A percentile compares a stretch with the other conserved stretches of the same genome.
These are phyloP conservation scores for Bipolaris oryzae DNA, from an alignment of 2,329 filamentous ascomycete species.

Conservation along the genomic window DNA sequence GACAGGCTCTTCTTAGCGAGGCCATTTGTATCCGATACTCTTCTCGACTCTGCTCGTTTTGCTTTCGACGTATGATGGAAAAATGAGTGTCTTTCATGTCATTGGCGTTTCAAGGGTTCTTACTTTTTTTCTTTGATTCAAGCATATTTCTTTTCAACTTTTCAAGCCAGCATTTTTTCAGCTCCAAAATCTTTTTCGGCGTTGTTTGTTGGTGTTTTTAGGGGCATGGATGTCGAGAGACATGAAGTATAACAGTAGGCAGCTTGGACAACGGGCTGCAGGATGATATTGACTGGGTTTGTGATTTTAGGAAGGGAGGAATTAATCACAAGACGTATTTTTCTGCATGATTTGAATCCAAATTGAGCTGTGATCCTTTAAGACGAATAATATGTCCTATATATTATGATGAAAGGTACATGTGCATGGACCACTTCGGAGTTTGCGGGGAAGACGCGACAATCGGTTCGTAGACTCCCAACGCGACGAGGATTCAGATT, in stretches of 20 bases:
- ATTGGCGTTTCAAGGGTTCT: constrained; percentile 29
- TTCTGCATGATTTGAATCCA: constrained; percentile 11
- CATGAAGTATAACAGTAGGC: constrained; percentile 10
- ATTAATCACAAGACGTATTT: constrained; percentile 16
- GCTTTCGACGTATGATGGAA: constrained; percentile 23
- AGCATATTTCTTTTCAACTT: constrained; percentile 1
- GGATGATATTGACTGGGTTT: neutral
- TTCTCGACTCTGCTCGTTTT: constrained; percentile 42
- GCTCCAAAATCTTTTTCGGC: constrained; percentile 24
- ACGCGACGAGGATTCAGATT: neutral
- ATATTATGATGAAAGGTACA: neutral
- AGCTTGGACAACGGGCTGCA: constrained; percentile 6
- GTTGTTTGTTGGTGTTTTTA: constrained; percentile 16
- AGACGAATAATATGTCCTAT: neutral
- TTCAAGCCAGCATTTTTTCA: constrained; percentile 6
- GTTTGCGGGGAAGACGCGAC: constrained; percentile 18
- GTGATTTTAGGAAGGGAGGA: neutral
- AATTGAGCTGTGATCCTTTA: neutral
- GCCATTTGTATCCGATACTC: constrained; percentile 26
- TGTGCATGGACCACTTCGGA: constrained; percentile 15
- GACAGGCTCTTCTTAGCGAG: constrained; percentile 14
- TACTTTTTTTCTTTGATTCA: constrained; percentile 8
- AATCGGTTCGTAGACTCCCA: constrained; percentile 5
- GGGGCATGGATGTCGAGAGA: constrained; percentile 11
- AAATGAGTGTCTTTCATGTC: constrained; percentile 21